Conservation (phyloP, 208 protist genomes). For the Phytomonas sp. region DNA sequence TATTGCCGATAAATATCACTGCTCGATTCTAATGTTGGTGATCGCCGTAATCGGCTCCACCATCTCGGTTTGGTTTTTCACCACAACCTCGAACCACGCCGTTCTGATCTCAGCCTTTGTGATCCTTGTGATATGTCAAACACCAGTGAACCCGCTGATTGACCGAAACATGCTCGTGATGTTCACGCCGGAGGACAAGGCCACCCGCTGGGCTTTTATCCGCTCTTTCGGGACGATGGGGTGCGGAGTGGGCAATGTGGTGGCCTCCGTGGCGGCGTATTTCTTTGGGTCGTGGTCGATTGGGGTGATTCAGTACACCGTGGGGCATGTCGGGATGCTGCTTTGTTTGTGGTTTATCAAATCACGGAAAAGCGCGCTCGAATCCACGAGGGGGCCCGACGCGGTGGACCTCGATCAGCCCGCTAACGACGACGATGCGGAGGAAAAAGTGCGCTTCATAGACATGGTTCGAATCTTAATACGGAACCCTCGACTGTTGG, state of each 20-base stretch:
- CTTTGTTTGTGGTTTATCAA: slow-evolving; percentile 23
- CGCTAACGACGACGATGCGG: not conserved
- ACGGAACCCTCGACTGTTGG: slow-evolving; percentile 18
- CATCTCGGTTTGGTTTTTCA: slow-evolving; percentile 15
- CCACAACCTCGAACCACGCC: not conserved
- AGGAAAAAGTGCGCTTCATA: slow-evolving; percentile 18
- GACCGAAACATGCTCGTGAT: slow-evolving; percentile 42
- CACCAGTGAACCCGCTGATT: slow-evolving; percentile 29
- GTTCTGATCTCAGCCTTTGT: slow-evolving; percentile 19
- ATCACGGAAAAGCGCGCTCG: not conserved
- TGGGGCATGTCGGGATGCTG: slow-evolving; percentile 26
- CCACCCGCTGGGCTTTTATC: slow-evolving; percentile 30
- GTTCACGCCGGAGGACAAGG: slow-evolving; percentile 20
- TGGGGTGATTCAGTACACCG: slow-evolving; percentile 25
- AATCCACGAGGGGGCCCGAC: not conserved
- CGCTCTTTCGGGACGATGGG: slow-evolving; percentile 44
- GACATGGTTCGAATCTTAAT: slow-evolving; percentile 29
- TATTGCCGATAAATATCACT: slow-evolving; percentile 36
- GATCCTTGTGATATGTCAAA: slow-evolving; percentile 17
- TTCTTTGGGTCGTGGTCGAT: slow-evolving; percentile 17
- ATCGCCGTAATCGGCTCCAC: slow-evolving; percentile 12
- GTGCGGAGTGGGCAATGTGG: slow-evolving; percentile 36
- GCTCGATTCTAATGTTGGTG: slow-evolving; percentile 23
- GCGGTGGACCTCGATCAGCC: not conserved
- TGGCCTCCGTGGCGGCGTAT: slow-evolving; percentile 16